Percentiles rank a stretch among this genome's conserved stretches.
These are phyloP conservation scores for Mortierella sp. DNA, from an alignment of 371 early-diverging fungal species.

Conservation along the genomic window DNA sequence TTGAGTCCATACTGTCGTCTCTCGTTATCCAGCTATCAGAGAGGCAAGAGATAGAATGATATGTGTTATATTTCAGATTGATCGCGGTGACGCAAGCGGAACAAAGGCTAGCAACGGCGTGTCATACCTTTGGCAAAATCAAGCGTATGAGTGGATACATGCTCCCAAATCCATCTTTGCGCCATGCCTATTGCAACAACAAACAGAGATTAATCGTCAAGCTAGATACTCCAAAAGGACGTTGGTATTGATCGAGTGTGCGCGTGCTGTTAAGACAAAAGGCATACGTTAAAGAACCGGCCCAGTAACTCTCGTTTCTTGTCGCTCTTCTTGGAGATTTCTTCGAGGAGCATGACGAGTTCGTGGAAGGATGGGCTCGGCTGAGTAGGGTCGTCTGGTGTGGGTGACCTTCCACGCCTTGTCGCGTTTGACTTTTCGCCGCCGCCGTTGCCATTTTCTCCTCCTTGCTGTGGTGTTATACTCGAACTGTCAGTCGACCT, in stretches of 20 bases:
- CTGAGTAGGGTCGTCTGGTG: conserved; percentile 28
- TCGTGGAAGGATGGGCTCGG: conserved; percentile 53
- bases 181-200: conserved; percentile 59
- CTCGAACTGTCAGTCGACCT: not conserved
- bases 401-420: not conserved
- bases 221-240: too few species aligned
- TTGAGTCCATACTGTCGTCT: conserved; percentile 75
- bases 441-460: not conserved
- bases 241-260: not conserved
- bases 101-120: not conserved
- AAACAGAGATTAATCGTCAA: not conserved
- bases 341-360: conserved; percentile 51
- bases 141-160: conserved; percentile 75
- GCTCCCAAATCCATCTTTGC: conserved; percentile 60
- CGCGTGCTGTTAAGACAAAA: not conserved
- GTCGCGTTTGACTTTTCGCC: not conserved
- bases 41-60: not conserved
- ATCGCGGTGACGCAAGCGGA: not conserved
- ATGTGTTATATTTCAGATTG: not conserved
- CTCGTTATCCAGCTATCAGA: conserved; percentile 71
- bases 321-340: conserved; percentile 30
- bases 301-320: conserved; percentile 31
- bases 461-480: too few species aligned
- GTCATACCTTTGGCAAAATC: conserved; percentile 74
- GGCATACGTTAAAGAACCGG: conserved; percentile 33